Evolutionary conservation across 768 basidiomycete species (phyloP).

Genomic region (Lentinula aciculospora): DNA sequence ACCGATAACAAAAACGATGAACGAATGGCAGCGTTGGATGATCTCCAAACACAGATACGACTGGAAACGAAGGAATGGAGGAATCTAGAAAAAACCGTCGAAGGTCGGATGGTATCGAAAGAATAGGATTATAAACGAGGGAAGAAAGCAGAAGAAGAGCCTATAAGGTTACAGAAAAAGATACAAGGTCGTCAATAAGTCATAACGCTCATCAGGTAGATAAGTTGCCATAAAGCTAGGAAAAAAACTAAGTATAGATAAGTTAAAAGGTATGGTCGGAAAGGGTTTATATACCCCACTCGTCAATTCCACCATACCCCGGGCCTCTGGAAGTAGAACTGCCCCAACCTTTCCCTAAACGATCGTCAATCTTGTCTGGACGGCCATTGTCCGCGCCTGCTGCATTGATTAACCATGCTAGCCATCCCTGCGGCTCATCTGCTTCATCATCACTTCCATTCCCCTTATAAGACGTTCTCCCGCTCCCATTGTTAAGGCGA

Average conservation of each 20-base stretch:
- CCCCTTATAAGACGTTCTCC: not conserved
- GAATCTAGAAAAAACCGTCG: not conserved
- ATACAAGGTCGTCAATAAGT: not conserved
- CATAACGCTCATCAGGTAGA: not conserved
- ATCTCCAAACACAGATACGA: no score
- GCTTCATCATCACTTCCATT: not conserved
- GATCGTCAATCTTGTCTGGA: not conserved
- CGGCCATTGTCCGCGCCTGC: not conserved
- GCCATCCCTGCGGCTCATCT: not conserved
- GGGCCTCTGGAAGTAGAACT: not conserved
- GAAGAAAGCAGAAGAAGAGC: not conserved
- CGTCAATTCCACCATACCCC: not conserved
- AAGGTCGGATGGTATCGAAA: not conserved
- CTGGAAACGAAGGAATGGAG: not conserved
- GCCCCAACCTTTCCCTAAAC: not conserved
- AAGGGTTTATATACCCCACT: not conserved
- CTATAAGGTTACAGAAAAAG: not conserved
- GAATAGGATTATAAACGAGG: not conserved
- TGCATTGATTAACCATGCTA: not conserved
- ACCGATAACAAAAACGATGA: no score
- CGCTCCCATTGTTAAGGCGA: not conserved
- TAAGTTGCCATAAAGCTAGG: not conserved
- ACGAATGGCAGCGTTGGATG: no score
- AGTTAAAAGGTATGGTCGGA: not conserved
- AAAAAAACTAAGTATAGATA: not conserved